phyloP scores from a whole-genome alignment of 2,329 filamentous ascomycete genomes.

The Colletotrichum horii region DNA sequence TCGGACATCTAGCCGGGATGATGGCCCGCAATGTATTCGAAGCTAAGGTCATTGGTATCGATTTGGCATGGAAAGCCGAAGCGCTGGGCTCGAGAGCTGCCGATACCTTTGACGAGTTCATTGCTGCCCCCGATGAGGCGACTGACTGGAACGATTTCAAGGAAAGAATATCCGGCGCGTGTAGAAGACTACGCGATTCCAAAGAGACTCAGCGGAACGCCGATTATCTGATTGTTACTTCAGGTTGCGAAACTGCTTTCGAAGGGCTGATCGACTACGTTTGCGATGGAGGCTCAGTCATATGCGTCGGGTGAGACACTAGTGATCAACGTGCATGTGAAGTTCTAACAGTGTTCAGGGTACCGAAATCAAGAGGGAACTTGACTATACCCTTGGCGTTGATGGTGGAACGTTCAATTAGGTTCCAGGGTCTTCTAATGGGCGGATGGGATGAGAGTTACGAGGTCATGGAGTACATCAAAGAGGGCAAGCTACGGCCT shows the following conservation, averaged over 20 bases:
- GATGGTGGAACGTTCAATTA: background rate
- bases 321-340: background rate
- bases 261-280: background rate
- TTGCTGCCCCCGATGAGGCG: background rate
- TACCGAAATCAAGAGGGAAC: background rate
- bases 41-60: background rate
- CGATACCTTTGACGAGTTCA: background rate
- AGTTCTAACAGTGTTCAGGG: background rate
- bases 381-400: background rate
- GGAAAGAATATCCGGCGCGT: background rate
- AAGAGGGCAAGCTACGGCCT: background rate
- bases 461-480: background rate
- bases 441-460: background rate
- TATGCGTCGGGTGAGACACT: background rate
- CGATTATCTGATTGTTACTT: background rate
- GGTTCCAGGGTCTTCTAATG: background rate
- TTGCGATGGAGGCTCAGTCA: background rate
- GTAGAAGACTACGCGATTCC: background rate
- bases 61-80: background rate
- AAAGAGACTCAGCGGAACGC: background rate
- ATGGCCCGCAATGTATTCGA: background rate
- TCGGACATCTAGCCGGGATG: background rate
- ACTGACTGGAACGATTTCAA: background rate
- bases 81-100: background rate
- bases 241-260: background rate